phyloP scores from a whole-genome alignment of 352 stramenopile genomes.

The Phytopythium boreale region DNA sequence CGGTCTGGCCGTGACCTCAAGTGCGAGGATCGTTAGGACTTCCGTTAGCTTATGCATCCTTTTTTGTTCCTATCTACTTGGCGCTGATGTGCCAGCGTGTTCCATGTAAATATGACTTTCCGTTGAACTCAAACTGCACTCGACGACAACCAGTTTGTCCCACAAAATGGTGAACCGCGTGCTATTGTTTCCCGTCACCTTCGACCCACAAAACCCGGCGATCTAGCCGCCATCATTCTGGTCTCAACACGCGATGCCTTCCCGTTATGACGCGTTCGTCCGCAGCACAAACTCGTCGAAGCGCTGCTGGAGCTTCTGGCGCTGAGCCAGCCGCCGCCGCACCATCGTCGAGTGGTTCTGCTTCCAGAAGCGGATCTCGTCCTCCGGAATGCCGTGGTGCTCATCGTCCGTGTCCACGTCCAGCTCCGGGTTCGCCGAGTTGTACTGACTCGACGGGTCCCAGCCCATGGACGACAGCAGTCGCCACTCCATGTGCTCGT shows the following conservation, averaged over 20 bases:
- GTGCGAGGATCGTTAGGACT: background rate
- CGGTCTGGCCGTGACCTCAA: constrained; percentile 40
- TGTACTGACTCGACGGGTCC: constrained; percentile 60
- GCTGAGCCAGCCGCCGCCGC: constrained; percentile 71
- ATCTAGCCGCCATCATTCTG: background rate
- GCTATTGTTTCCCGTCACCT: background rate
- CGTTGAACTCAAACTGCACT: constrained; percentile 6
- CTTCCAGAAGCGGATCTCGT: constrained; percentile 87
- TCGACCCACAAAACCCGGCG: background rate
- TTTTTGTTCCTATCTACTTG: constrained; percentile 1
- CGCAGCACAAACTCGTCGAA: constrained; percentile 84
- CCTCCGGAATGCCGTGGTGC: constrained; percentile 76
- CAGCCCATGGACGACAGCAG: constrained; percentile 85
- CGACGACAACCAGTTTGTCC: background rate
- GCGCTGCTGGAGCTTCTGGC: constrained; percentile 81
- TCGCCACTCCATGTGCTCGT: constrained; percentile 72
- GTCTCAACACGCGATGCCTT: background rate
- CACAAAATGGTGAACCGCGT: background rate
- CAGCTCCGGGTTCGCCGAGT: constrained; percentile 57
- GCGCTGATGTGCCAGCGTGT: background rate
- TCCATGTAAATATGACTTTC: background rate
- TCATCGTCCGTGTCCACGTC: constrained; percentile 77
- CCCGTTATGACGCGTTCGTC: constrained; percentile 32
- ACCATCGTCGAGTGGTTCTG: constrained; percentile 74
- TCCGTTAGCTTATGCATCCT: background rate